Evolutionary conservation across 371 early-diverging fungal species (phyloP).

Genomic region (Rhizopus arrhizus): DNA sequence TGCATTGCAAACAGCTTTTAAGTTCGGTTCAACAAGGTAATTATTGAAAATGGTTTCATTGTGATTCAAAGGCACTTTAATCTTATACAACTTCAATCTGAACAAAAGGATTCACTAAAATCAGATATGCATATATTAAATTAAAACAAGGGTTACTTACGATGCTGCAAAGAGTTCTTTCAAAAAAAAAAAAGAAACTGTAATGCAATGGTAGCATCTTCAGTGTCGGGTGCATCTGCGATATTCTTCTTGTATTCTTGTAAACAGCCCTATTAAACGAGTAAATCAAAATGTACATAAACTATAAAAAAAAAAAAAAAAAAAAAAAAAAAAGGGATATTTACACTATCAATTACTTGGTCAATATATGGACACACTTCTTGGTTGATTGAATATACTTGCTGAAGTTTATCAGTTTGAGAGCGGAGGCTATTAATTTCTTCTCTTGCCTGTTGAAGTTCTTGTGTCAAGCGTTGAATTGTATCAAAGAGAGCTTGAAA

Average conservation of each 20-base stretch:
- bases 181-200: constrained; percentile 12
- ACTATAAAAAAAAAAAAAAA: constrained; percentile 10
- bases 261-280: constrained; percentile 10
- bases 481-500: no score
- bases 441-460: no score
- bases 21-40: constrained; percentile 2
- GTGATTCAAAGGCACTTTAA: constrained; percentile 8
- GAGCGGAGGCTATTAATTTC: no score
- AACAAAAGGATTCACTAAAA: constrained; percentile 12
- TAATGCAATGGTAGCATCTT: constrained; percentile 5
- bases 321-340: constrained; percentile 9
- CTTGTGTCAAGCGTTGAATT: no score
- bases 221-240: constrained; percentile 5
- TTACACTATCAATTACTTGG: constrained; percentile 10
- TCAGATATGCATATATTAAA: constrained; percentile 15
- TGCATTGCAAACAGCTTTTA: constrained; percentile 4
- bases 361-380: constrained; percentile 11
- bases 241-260: constrained; percentile 9
- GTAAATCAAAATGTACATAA: neutral
- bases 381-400: constrained; percentile 8
- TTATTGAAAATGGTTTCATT: constrained; percentile 7
- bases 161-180: constrained; percentile 14
- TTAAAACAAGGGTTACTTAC: constrained; percentile 14
- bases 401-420: no score
- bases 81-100: constrained; percentile 10